Conservation (phyloP, 768 basidiomycete genomes). For the Tylopilus cervinicoccineus region DNA sequence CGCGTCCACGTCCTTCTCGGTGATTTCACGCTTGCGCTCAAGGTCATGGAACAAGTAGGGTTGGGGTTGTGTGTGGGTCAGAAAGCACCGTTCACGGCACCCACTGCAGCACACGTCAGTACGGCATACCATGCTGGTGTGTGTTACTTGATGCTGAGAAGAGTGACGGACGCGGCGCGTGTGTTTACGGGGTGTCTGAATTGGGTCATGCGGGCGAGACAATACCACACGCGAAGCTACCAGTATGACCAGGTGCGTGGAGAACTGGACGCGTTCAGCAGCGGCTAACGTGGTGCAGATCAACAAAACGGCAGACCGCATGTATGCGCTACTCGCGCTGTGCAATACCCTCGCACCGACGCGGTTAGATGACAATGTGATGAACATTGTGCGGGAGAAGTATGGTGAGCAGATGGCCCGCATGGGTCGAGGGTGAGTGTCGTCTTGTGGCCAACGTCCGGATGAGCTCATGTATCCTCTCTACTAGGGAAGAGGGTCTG, state of each 20-base stretch:
- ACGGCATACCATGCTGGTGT: slow-evolving; percentile 96
- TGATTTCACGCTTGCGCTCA: slow-evolving; percentile 91
- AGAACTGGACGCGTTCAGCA: neutral
- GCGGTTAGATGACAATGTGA: slow-evolving; percentile 90
- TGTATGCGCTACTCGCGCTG: slow-evolving; percentile 94
- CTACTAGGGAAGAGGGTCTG: slow-evolving; percentile 60
- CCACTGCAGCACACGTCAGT: slow-evolving; percentile 95
- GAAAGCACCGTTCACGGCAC: slow-evolving; percentile 90
- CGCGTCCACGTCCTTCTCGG: slow-evolving; percentile 95
- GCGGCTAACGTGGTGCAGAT: slow-evolving; percentile 48
- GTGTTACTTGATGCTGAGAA: slow-evolving; percentile 92
- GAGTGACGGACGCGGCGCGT: slow-evolving; percentile 94
- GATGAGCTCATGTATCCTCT: neutral
- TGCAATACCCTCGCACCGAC: slow-evolving; percentile 92
- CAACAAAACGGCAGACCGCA: slow-evolving; percentile 95
- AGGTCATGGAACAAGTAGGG: slow-evolving; percentile 93
- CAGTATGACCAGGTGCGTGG: slow-evolving; percentile 85
- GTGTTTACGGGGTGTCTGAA: slow-evolving; percentile 90
- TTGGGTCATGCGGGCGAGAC: slow-evolving; percentile 94
- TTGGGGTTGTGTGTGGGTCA: slow-evolving; percentile 87
- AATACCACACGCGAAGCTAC: slow-evolving; percentile 94
- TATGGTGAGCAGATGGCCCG: slow-evolving; percentile 89
- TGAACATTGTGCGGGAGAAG: slow-evolving; percentile 88
- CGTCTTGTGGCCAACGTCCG: neutral
- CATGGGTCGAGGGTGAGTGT: slow-evolving; percentile 76